A percentile compares a stretch with the other conserved stretches of the same genome.
phyloP scores from a whole-genome alignment of 2,329 filamentous ascomycete species.

The Drechslerella dactyloides region DNA sequence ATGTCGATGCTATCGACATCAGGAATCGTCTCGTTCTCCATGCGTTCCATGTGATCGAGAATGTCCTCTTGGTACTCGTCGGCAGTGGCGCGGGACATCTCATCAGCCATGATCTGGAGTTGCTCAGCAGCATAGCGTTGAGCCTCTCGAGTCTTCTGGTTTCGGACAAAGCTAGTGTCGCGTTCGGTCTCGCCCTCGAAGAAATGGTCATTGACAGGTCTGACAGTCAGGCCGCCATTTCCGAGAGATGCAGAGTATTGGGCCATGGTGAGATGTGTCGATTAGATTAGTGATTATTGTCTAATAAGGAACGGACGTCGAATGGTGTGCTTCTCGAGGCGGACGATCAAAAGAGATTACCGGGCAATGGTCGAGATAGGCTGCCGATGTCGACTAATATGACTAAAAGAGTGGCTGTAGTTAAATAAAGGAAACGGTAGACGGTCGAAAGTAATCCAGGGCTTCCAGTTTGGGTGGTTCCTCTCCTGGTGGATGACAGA shows the following conservation, averaged over 20 bases:
- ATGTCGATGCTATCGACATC: slow-evolving; percentile 99
- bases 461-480: slow-evolving; percentile 35
- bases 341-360: slow-evolving; percentile 23
- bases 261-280: slow-evolving; percentile 56
- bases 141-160: slow-evolving; percentile 32
- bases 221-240: slow-evolving; percentile 38
- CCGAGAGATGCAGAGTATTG: slow-evolving; percentile 55
- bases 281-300: slow-evolving; percentile 57
- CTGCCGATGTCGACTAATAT: slow-evolving; percentile 25
- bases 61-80: slow-evolving; percentile 96
- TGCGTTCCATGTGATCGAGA: slow-evolving; percentile 89
- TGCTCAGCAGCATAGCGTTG: slow-evolving; percentile 66
- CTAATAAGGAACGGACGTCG: slow-evolving; percentile 59
- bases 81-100: slow-evolving; percentile 81
- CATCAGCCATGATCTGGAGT: slow-evolving; percentile 85
- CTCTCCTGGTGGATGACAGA: slow-evolving; percentile 20
- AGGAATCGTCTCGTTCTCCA: slow-evolving; percentile 93
- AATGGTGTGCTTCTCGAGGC: slow-evolving; percentile 36
- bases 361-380: slow-evolving; percentile 12
- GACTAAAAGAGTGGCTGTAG: slow-evolving; percentile 46
- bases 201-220: slow-evolving; percentile 46
- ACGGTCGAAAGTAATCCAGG: slow-evolving; percentile 10
- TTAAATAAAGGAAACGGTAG: slow-evolving; percentile 39
- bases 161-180: slow-evolving; percentile 23
- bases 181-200: slow-evolving; percentile 34